phyloP scores from a whole-genome alignment of 2,329 filamentous ascomycete species.

The Sporothrix pseudoabietina region DNA sequence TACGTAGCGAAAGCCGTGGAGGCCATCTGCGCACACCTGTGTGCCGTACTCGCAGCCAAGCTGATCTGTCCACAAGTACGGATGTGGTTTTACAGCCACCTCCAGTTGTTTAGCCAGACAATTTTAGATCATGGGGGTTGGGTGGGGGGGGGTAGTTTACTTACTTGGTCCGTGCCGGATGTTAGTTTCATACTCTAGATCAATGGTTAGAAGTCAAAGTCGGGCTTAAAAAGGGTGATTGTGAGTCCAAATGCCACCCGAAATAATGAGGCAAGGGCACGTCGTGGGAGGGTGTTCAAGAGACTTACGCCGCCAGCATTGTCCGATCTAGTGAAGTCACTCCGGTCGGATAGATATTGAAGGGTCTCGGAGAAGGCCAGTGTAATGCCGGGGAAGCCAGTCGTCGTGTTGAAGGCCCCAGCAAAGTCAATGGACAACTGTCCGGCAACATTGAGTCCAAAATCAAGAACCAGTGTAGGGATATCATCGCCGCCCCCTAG shows the following conservation, averaged over 20 bases:
- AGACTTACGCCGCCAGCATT: slow-evolving; percentile 42
- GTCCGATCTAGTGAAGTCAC: slow-evolving; percentile 54
- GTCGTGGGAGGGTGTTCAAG: background rate
- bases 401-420: slow-evolving; percentile 37
- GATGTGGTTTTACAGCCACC: slow-evolving; percentile 48
- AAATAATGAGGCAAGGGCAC: too few relatives aligned
- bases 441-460: slow-evolving; percentile 53
- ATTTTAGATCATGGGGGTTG: background rate
- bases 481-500: slow-evolving; percentile 31
- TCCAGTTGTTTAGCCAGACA: slow-evolving; percentile 32
- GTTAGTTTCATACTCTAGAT: slow-evolving; percentile 42
- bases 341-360: slow-evolving; percentile 48
- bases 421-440: slow-evolving; percentile 49
- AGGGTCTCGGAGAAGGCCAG: slow-evolving; percentile 54
- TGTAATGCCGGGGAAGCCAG: slow-evolving; percentile 45
- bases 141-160: slow-evolving; percentile 25
- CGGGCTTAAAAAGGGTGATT: background rate
- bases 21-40: slow-evolving; percentile 54
- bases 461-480: slow-evolving; percentile 52
- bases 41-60: slow-evolving; percentile 48
- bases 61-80: slow-evolving; percentile 50
- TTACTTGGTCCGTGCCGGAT: slow-evolving; percentile 52
- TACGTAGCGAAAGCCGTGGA: slow-evolving; percentile 57
- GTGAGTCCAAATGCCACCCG: background rate
- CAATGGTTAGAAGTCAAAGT: background rate